These are phyloP conservation scores for Melaleuca alternifolia DNA, from an alignment of 345 rosid species.

Conservation along the genomic window DNA sequence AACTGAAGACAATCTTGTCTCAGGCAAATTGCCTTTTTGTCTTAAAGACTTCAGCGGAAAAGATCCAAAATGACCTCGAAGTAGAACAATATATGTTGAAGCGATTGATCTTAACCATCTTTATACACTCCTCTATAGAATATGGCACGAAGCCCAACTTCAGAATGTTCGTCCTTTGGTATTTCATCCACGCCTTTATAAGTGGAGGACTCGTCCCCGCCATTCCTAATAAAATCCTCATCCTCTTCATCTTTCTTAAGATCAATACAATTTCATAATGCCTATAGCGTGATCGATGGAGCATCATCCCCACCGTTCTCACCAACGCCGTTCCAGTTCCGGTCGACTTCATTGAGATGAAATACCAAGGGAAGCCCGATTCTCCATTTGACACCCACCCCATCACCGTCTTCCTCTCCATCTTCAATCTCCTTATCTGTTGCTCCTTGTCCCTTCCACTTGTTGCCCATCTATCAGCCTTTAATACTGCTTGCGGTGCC, in stretches of 20 bases:
- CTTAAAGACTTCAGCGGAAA: not conserved
- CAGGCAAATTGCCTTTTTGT: not conserved
- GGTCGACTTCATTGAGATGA: not conserved
- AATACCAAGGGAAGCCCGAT: not conserved
- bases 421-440: not conserved
- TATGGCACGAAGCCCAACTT: not conserved
- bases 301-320: not conserved
- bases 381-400: not conserved
- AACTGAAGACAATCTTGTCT: not conserved
- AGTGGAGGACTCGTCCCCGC: not conserved
- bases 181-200: not conserved
- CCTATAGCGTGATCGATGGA: not conserved
- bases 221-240: not conserved
- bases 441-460: not conserved
- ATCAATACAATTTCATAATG: not conserved
- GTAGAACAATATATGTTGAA: not conserved
- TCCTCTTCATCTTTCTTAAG: not conserved
- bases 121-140: not conserved
- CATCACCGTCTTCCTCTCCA: not conserved
- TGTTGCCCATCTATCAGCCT: not conserved
- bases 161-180: not conserved
- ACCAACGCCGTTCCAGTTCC: not conserved
- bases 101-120: not conserved
- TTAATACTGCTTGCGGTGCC: not conserved
- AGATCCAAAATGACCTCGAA: not conserved